Base-by-base conservation (phyloP, 108 stramenopile species). In the Skeletonema tropicum region DNA sequence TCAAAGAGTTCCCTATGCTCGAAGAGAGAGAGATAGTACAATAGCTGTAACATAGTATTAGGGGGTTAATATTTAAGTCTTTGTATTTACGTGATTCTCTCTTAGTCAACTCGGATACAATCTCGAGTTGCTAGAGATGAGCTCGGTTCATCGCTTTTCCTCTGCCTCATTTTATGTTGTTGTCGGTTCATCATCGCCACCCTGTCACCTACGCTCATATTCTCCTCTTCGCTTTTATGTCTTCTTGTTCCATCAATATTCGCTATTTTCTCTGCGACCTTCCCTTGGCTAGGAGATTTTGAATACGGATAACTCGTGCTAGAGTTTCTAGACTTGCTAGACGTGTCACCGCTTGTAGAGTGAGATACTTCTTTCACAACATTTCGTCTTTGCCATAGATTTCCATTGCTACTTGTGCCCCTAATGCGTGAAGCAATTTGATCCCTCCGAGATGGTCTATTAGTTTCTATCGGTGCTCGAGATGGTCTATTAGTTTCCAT, bases 101-200 rank as follows among this genome's bases (percentile, higher is more conserved):
- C 33, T 71, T 71, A 79, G 41, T 71, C 65, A 25, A 79, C 59
- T 21, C 77, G 52, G 41, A 79, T 30, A 71, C 77, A 79, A 39
- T 79, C 77, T 11, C 38, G 13, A 41, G 77, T 71, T 45, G 70
- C 71, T 15, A 57, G 48, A 19, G 48, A 21, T n/a, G 77, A 79
- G 57, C 66, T 49, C 36, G 60, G 64, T 10, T 71, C 32, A 11
- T 66, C 15, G 13, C 25, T 57, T 15, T 30, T 4, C 12, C n/a
- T 11, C 5, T 31, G 46, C 38, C 35, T 71, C 8, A 6, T 36
- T 63, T 76, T 33, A 41, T 38, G 35, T 46, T 62, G 35, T 12
- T 38, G 63, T 65, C 67, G 31, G 48, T 71, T 70, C 46, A 64
- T 69, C 57, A 45, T 65, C 30, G 68, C 76, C 21, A 77, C 70